These are phyloP conservation scores for Pseudocercospora crystallina DNA, from an alignment of 2,329 filamentous ascomycete genomes.

Conservation along the genomic window DNA sequence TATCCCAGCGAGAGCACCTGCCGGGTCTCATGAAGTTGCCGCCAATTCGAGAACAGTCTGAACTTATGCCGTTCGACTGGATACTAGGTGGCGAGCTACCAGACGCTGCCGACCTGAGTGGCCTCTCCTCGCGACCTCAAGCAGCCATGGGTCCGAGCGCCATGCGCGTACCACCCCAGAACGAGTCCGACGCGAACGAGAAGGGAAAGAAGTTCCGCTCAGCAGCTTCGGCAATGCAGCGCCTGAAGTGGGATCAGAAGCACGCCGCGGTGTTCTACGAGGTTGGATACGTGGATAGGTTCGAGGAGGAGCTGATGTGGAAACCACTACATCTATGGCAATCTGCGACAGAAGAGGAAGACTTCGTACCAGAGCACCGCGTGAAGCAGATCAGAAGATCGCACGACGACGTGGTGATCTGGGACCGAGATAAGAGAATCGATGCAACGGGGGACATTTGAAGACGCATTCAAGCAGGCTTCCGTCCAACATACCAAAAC, in stretches of 20 bases:
- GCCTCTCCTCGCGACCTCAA: not conserved
- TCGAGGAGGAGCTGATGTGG: slow-evolving; percentile 48
- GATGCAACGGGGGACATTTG: slow-evolving; percentile 15
- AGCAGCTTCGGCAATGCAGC: slow-evolving; percentile 13
- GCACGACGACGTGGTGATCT: slow-evolving; percentile 43
- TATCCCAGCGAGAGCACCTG: too few species aligned
- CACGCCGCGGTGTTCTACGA: slow-evolving; percentile 34
- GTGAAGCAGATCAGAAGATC: slow-evolving; percentile 52
- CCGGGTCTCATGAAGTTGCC: not conserved
- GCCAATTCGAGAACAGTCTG: not conserved
- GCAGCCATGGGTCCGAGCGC: not conserved
- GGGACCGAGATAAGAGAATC: slow-evolving; percentile 46
- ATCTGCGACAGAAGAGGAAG: slow-evolving; percentile 54
- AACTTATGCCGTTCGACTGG: not conserved
- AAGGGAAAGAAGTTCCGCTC: slow-evolving; percentile 8
- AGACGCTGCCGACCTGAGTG: not conserved
- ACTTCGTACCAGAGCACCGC: slow-evolving; percentile 58
- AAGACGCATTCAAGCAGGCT: not conserved
- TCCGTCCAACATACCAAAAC: not conserved
- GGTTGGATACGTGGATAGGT: slow-evolving; percentile 56
- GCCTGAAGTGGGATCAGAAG: slow-evolving; percentile 50
- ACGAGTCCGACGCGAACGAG: not conserved
- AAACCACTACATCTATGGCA: slow-evolving; percentile 51
- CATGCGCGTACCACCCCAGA: not conserved
- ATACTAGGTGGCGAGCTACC: too few species aligned